Base-by-base conservation (phyloP, 208 protist genomes). In the Leishmania braziliensis region DNA sequence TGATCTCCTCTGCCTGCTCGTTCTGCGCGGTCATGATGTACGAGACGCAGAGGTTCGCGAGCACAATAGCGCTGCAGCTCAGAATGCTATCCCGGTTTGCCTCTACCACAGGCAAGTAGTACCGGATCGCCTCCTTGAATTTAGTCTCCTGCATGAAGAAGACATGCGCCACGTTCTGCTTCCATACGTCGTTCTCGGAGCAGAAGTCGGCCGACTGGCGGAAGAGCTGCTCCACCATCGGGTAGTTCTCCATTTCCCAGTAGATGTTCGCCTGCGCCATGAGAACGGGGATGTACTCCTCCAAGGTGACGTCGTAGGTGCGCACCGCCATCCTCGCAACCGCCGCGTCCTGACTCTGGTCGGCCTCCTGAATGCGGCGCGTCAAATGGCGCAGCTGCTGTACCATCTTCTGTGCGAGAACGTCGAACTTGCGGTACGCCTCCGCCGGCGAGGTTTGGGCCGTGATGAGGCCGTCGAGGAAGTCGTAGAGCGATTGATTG, bases 131-230 rank as follows among this genome's bases (percentile, higher is more conserved):
- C 84, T 99, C 98, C 75, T 94, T 90, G 82, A 98, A 99, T 89
- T 99, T 99, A 71, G 86, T 98, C 81, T 99, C 98, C 85, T 99
- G 98, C 98, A 99, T 99, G 88, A 99, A 99, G 83, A 99, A 98
- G 75, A 98, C 94, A 86, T 99, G 98, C 20, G 98, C 98, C 71
- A 99, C 95, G 83, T 99, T 99, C 29, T 99, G 91, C 89, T 99
- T 98, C 98, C 98, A 99, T n/a, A 97, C 90, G 63, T 99, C 97
- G 80, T 99, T 95, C 83, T 99, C 97, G 12, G 92, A 97, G 89
- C 97, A 99, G 86, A 99, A 99, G 82, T 99, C 98, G 20, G 96
- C 95, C 14, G 95, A 98, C 86, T 99, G 96, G 48, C 96, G 92
- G 81, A 99, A 99, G 46, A 98, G 95, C 82, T 96, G 94, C 86